These are phyloP conservation scores for Cyclotella kingstonii DNA, from an alignment of 108 stramenopile genomes.

Conservation along the genomic window DNA sequence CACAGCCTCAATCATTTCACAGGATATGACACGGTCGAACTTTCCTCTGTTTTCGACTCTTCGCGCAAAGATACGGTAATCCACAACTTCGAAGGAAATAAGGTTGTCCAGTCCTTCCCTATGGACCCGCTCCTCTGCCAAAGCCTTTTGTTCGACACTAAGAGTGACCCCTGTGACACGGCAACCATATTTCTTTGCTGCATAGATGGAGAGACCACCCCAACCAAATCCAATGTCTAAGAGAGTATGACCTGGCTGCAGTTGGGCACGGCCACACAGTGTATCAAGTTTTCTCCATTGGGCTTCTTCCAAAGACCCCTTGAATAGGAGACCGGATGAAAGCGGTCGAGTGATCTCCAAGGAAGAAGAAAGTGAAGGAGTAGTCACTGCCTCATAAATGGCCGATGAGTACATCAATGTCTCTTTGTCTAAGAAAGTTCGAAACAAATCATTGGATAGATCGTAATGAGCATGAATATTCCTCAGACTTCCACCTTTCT, in stretches of 20 bases:
- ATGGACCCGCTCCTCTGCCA: slow-evolving; percentile 82
- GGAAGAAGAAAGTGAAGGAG: slow-evolving; percentile 40
- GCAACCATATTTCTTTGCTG: slow-evolving; percentile 89
- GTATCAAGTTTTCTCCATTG: slow-evolving; percentile 95
- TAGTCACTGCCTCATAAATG: slow-evolving; percentile 76
- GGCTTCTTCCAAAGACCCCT: slow-evolving; percentile 85
- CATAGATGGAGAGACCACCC: slow-evolving; percentile 92
- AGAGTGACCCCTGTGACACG: slow-evolving; percentile 92
- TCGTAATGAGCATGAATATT: slow-evolving; percentile 99
- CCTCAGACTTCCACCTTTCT: slow-evolving; percentile 67
- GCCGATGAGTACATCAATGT: slow-evolving; percentile 93
- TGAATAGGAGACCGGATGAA: slow-evolving; percentile 52
- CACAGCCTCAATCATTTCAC: slow-evolving; percentile 99
- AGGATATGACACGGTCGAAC: slow-evolving; percentile 93
- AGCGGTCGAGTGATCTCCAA: slow-evolving; percentile 19
- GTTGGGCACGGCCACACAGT: slow-evolving; percentile 73
- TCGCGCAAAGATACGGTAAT: slow-evolving; percentile 87
- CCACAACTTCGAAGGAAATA: slow-evolving; percentile 88
- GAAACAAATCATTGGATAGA: slow-evolving; percentile 89
- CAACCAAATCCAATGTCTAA: slow-evolving; percentile 97
- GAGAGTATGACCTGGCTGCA: slow-evolving; percentile 71
- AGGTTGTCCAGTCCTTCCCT: slow-evolving; percentile 79
- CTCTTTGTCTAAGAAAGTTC: slow-evolving; percentile 83
- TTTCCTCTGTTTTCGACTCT: slow-evolving; percentile 58
- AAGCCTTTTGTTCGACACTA: slow-evolving; percentile 89